Evolutionary conservation across 2,329 filamentous ascomycete species (phyloP).

Genomic region (Phaeosphaeria sp.): DNA sequence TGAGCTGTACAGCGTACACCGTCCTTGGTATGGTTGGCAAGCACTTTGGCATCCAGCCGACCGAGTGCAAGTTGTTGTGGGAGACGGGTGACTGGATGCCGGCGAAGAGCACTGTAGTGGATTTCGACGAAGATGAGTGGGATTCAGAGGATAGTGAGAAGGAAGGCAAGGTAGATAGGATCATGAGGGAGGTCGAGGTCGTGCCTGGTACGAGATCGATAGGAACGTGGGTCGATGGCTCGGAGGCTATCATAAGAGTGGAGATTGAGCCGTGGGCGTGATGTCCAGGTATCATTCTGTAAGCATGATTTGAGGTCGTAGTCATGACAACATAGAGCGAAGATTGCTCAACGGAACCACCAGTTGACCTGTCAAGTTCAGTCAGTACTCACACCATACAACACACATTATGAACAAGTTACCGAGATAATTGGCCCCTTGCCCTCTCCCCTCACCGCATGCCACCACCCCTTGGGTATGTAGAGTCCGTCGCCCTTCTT

Average conservation of each 20-base stretch:
- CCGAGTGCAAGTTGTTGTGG: conserved; percentile 74
- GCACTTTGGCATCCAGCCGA: conserved; percentile 69
- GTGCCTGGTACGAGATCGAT: conserved; percentile 80
- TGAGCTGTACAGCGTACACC: conserved; percentile 78
- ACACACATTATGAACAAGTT: conserved; percentile 7
- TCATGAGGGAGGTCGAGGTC: conserved; percentile 80
- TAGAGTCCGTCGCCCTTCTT: conserved; percentile 74
- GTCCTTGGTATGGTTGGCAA: conserved; percentile 79
- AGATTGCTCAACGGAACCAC: conserved; percentile 72
- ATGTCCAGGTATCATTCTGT: background rate
- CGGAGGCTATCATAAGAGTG: conserved; percentile 73
- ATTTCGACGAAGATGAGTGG: conserved; percentile 59
- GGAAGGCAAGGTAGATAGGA: conserved; percentile 71
- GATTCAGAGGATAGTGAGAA: conserved; percentile 51
- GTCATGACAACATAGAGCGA: background rate
- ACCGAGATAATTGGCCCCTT: conserved; percentile 65
- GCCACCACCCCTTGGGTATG: conserved; percentile 87
- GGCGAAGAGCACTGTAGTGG: conserved; percentile 65
- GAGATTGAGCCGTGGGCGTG: conserved; percentile 53
- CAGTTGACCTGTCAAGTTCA: conserved; percentile 66
- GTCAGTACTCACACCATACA: conserved; percentile 21
- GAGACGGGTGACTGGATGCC: conserved; percentile 93
- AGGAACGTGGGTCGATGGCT: conserved; percentile 81
- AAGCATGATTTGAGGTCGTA: background rate
- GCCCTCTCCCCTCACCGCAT: conserved; percentile 74